phyloP scores from a whole-genome alignment of 2,329 filamentous ascomycete species.

The Lasiodiplodia theobromae region DNA sequence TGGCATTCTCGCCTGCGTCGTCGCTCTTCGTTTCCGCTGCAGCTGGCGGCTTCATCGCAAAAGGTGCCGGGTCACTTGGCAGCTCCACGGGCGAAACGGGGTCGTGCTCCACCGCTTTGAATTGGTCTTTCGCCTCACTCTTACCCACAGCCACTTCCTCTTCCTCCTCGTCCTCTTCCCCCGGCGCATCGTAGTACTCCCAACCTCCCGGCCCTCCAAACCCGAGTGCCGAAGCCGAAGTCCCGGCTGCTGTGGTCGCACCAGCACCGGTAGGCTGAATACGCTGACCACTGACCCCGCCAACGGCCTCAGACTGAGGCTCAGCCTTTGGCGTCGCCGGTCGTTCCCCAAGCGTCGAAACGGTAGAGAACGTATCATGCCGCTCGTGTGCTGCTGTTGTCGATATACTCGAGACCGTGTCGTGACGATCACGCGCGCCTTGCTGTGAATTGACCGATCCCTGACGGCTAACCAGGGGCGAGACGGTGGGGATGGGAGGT shows the following conservation, averaged over 20 bases:
- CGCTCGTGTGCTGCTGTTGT: not conserved
- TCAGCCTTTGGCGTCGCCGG: not conserved
- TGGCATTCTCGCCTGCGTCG: not conserved
- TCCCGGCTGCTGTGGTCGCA: not conserved
- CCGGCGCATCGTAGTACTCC: slow-evolving; percentile 39
- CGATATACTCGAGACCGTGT: slow-evolving; percentile 15
- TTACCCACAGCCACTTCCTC: slow-evolving; percentile 44
- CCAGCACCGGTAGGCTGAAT: not conserved
- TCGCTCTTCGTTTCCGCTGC: not conserved
- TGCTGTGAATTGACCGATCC: not conserved
- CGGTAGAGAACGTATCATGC: not conserved
- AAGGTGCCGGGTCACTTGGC: slow-evolving; percentile 2
- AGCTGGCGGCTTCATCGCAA: not conserved
- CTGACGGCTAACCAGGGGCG: slow-evolving; percentile 6
- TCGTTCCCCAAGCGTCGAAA: not conserved
- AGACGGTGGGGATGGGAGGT: not conserved
- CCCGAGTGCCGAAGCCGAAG: slow-evolving; percentile 38
- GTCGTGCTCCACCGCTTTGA: slow-evolving; percentile 31
- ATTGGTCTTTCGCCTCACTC: slow-evolving; percentile 40
- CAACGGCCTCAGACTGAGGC: not conserved
- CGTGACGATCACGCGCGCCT: not conserved
- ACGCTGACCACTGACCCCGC: not conserved
- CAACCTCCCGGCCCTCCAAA: slow-evolving; percentile 47
- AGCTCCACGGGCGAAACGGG: slow-evolving; percentile 34
- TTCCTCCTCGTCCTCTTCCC: slow-evolving; percentile 31